Evolutionary conservation across 1,284 basidiomycete genomes (phyloP), one percentile per base, ranked within the genome.

Genomic region (Trametes hirsuta): DNA sequence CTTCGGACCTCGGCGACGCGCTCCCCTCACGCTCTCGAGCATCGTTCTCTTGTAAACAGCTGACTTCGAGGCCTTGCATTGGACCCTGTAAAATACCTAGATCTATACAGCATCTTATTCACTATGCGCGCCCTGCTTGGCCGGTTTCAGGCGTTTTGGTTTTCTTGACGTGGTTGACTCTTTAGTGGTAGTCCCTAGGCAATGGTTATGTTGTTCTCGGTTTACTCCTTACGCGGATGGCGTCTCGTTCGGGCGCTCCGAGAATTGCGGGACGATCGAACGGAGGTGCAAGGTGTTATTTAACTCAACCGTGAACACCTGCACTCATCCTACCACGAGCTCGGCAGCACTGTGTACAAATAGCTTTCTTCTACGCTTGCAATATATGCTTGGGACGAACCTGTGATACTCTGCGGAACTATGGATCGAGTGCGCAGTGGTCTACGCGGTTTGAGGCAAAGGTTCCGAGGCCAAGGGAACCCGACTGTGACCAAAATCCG

Each of bases 401-500:
- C 30, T 30, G 30, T 30, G 30, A 4, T 4, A 30, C 30, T 8
- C 30, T 8, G 8, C 30, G 30, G 30, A 30, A 30, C 24, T 9
- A 58, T 58, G 56, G 49, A 40, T n/a, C 21, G 24, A 42, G 25
- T 45, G 1, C 44, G 49, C n/a, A 42, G 41, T 18, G 56, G 42
- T 5, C 37, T 58, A n/a, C 44, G 4, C 12, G 30, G 25, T 14
- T 10, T 58, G 56, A 58, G 42, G 30, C 44, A 52, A 45, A 58
- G 47, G 49, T 36, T 58, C 18, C 34, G 56, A 42, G 56, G 56
- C 15, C 37, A 52, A 10, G 68, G 66, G 50, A 71, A 76, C 59
- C 64, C 72, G 30, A 76, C 71, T 63, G 68, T 74, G 60, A 67
- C 71, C 45, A 76, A 80, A 44, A 72, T 83, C 55, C 77, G 71